These are phyloP conservation scores for Colletotrichum tropicale DNA, from an alignment of 2,329 filamentous ascomycete genomes.

Conservation along the genomic window DNA sequence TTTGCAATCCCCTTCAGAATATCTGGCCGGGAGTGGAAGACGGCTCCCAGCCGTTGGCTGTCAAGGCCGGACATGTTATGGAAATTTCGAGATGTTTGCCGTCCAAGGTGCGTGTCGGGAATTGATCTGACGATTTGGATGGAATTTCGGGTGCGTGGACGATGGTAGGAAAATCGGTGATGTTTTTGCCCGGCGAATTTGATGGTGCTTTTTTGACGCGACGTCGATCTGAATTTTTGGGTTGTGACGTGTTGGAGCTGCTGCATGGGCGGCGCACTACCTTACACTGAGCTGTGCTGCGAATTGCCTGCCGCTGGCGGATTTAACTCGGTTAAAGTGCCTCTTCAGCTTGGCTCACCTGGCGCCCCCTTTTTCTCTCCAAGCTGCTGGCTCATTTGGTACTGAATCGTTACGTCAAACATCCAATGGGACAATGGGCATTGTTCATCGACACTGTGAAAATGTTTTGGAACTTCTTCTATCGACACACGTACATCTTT, in stretches of 20 bases:
- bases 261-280: not conserved
- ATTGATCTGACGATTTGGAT: not conserved
- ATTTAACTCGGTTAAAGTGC: conserved; percentile 3
- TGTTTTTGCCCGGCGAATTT: not conserved
- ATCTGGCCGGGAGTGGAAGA: conserved; percentile 62
- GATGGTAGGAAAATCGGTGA: not conserved
- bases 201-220: conserved; percentile 10
- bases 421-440: not conserved
- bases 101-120: not conserved
- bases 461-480: not conserved
- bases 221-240: conserved; percentile 6
- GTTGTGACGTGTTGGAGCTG: conserved; percentile 15
- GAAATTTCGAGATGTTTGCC: not conserved
- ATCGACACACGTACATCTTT: not conserved
- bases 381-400: not conserved
- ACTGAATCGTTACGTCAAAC: not conserved
- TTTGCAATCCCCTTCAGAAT: conserved; percentile 58
- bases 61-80: conserved; percentile 52
- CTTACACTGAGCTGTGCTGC: not conserved
- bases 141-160: not conserved
- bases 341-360: not conserved
- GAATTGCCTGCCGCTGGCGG: not conserved
- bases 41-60: conserved; percentile 50
- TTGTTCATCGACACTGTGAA: not conserved
- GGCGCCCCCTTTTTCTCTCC: not conserved